Percentiles rank a stretch among this genome's conserved stretches.
phyloP scores from a whole-genome alignment of 306 rosid genomes.

The Castanea mollissima region DNA sequence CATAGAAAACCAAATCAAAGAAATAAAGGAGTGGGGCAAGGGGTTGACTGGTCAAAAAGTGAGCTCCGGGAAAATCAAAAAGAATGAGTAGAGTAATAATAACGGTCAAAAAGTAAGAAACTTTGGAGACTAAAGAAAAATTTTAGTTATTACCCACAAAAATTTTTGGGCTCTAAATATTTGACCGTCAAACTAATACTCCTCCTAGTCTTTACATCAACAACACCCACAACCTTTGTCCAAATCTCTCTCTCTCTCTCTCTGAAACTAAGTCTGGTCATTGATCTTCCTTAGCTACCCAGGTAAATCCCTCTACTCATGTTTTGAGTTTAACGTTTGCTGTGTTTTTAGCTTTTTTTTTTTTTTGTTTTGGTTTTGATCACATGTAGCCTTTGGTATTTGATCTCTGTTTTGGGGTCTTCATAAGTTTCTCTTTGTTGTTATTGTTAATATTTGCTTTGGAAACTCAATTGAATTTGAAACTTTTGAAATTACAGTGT shows the following conservation, averaged over 20 bases:
- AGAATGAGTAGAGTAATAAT: too few relatives aligned
- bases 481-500: too few relatives aligned
- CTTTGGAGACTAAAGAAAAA: constrained; percentile 24
- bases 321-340: background rate
- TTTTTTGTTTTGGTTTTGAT: background rate
- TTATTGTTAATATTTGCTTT: background rate
- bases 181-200: constrained; percentile 35
- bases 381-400: too few relatives aligned
- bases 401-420: too few relatives aligned
- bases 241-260: background rate
- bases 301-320: background rate
- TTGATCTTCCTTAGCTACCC: background rate
- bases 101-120: constrained; percentile 31
- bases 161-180: constrained; percentile 23
- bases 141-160: background rate
- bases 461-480: too few relatives aligned
- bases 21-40: background rate
- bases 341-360: background rate
- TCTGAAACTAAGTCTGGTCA: background rate
- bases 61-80: background rate
- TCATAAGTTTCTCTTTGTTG: background rate
- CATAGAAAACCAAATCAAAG: too few relatives aligned
- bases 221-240: background rate
- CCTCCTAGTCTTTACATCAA: background rate
- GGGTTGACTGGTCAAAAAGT: constrained; percentile 68